These are phyloP conservation scores for Dichotomocladium elegans DNA, from an alignment of 371 early-diverging fungal species.

Conservation along the genomic window DNA sequence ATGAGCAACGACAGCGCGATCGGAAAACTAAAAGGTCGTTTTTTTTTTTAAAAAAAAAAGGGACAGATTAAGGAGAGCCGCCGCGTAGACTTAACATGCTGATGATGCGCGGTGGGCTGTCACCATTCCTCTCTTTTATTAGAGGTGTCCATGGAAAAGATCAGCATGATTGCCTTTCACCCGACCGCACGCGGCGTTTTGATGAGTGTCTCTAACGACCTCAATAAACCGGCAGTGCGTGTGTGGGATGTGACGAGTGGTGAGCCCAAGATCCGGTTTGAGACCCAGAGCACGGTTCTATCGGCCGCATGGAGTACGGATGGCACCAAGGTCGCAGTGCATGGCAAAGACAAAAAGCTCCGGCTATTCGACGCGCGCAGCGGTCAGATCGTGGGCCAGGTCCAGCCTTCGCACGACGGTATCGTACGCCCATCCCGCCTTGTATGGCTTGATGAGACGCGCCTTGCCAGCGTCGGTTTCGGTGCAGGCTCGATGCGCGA, in stretches of 20 bases:
- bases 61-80: too few species aligned
- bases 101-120: not conserved
- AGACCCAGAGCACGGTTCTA: slow-evolving; percentile 20
- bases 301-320: slow-evolving; percentile 60
- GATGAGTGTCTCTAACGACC: slow-evolving; percentile 50
- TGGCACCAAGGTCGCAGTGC: slow-evolving; percentile 62
- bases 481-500: slow-evolving; percentile 61
- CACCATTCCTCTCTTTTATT: not conserved
- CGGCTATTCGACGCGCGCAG: slow-evolving; percentile 59
- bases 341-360: slow-evolving; percentile 63
- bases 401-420: slow-evolving; percentile 65
- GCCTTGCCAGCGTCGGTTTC: slow-evolving; percentile 71
- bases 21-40: not conserved
- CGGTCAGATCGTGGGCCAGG: slow-evolving; percentile 51
- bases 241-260: slow-evolving; percentile 49
- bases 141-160: slow-evolving; percentile 52
- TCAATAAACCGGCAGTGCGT: slow-evolving; percentile 44
- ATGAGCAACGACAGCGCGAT: slow-evolving; percentile 16
- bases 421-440: slow-evolving; percentile 69
- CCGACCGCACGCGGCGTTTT: slow-evolving; percentile 59
- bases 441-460: slow-evolving; percentile 59
- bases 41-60: not conserved
- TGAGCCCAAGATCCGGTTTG: slow-evolving; percentile 20
- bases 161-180: slow-evolving; percentile 60
- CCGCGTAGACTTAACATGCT: too few species aligned